phyloP scores from a whole-genome alignment of 2,329 filamentous ascomycete species.

The Zymoseptoria ardabiliae region DNA sequence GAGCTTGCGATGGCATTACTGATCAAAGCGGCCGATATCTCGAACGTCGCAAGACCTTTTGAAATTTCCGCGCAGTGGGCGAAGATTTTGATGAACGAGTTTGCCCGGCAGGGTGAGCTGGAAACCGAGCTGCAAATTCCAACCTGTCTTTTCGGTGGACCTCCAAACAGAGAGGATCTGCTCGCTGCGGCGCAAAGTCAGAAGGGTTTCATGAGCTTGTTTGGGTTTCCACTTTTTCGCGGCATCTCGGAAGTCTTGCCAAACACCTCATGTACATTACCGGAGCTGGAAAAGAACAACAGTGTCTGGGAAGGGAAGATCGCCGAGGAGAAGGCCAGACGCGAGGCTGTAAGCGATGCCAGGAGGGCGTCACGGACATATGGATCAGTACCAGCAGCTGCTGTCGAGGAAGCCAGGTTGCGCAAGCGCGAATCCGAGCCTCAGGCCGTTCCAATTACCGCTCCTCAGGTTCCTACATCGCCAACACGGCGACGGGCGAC shows the following conservation, averaged over 20 bases:
- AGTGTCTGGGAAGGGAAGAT: constrained; percentile 63
- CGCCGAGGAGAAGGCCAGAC: constrained; percentile 52
- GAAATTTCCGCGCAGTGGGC: constrained; percentile 83
- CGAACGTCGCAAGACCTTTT: constrained; percentile 87
- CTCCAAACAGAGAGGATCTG: constrained; percentile 74
- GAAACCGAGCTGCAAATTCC: constrained; percentile 80
- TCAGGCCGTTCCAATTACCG: constrained; percentile 14
- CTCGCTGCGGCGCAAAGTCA: constrained; percentile 80
- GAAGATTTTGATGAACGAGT: constrained; percentile 88
- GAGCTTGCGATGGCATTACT: constrained; percentile 80
- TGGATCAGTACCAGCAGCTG: constrained; percentile 23
- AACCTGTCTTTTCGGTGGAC: constrained; percentile 72
- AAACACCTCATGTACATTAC: constrained; percentile 72
- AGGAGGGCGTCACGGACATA: constrained; percentile 21
- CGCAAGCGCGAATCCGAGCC: constrained; percentile 26
- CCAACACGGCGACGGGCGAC: constrained; percentile 16
- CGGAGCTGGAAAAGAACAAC: constrained; percentile 74
- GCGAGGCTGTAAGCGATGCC: constrained; percentile 22
- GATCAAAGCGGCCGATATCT: constrained; percentile 98
- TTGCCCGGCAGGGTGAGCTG: constrained; percentile 86
- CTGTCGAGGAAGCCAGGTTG: constrained; percentile 26
- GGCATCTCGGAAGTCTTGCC: constrained; percentile 81
- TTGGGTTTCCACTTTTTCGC: constrained; percentile 85
- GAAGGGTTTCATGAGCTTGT: constrained; percentile 93
- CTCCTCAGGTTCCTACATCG: constrained; percentile 16